phyloP scores from a whole-genome alignment of 768 basidiomycete species.

The Podaxis rugospora region DNA sequence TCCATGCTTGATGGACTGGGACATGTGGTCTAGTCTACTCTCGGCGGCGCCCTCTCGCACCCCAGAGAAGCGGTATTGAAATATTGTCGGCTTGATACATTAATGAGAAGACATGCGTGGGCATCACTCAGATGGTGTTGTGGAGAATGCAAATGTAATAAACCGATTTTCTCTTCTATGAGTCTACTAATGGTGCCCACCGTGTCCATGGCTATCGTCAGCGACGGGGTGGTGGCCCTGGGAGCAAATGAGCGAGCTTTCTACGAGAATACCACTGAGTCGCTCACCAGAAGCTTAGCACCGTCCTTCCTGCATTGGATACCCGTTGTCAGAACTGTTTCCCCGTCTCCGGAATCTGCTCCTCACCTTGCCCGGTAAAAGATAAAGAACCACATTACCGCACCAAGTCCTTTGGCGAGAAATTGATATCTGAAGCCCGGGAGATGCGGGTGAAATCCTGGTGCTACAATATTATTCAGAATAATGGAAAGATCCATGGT shows the following conservation, averaged over 20 bases:
- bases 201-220: constrained; percentile 28
- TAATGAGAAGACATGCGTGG: not conserved
- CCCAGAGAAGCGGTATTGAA: not conserved
- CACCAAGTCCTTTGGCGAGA: constrained; percentile 82
- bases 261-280: constrained; percentile 3
- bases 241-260: not conserved
- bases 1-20: no score
- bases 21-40: not conserved
- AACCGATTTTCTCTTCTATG: constrained; percentile 1
- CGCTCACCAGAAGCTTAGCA: constrained; percentile 61
- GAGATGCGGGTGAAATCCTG: constrained; percentile 88
- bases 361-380: constrained; percentile 91
- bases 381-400: constrained; percentile 98
- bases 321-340: not conserved
- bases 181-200: constrained; percentile 35
- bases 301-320: constrained; percentile 60
- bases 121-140: not conserved
- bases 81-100: not conserved
- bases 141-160: constrained; percentile 3
- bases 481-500: not conserved
- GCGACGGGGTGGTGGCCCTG: constrained; percentile 50
- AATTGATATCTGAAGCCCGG: constrained; percentile 74
- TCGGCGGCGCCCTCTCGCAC: not conserved
- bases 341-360: not conserved
- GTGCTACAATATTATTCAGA: constrained; percentile 29